Percentiles rank a stretch among this genome's conserved stretches.
Evolutionary conservation across 257 asterid species (phyloP).

Genomic region (Lycium ferocissimum): DNA sequence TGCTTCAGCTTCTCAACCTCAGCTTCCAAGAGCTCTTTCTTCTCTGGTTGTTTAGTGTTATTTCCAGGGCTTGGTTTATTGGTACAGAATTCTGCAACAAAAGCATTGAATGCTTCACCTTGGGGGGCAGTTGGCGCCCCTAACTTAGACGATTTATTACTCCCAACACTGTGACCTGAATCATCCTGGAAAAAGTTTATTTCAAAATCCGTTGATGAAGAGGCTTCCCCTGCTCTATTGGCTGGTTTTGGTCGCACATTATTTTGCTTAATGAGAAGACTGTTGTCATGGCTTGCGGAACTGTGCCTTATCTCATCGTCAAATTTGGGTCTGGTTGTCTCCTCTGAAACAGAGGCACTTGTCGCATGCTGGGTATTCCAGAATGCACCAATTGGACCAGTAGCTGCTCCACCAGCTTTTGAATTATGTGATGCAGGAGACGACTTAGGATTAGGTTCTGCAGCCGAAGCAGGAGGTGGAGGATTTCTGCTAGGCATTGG

Average conservation of each 20-base stretch:
- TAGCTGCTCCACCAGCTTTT: constrained; percentile 51
- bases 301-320: constrained; percentile 61
- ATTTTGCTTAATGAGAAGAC: constrained; percentile 44
- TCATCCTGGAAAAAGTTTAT: constrained; percentile 61
- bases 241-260: constrained; percentile 42
- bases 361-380: constrained; percentile 90
- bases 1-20: constrained; percentile 87
- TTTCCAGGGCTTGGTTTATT: constrained; percentile 55
- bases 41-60: constrained; percentile 53
- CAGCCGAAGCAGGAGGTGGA: constrained; percentile 82
- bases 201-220: constrained; percentile 45
- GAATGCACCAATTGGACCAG: constrained; percentile 80
- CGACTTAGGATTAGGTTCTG: constrained; percentile 55
- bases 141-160: constrained; percentile 49
- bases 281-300: constrained; percentile 54
- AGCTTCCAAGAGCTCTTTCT: constrained; percentile 61
- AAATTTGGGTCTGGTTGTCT: constrained; percentile 58
- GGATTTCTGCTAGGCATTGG: constrained; percentile 92
- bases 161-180: constrained; percentile 46
- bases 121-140: constrained; percentile 54
- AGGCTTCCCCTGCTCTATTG: constrained; percentile 40
- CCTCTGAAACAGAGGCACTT: constrained; percentile 57
- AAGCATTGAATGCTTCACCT: constrained; percentile 67
- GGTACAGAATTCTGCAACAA: constrained; percentile 69
- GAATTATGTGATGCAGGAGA: constrained; percentile 55